phyloP scores from a whole-genome alignment of 768 basidiomycete species.

The Lactarius sanguifluus region DNA sequence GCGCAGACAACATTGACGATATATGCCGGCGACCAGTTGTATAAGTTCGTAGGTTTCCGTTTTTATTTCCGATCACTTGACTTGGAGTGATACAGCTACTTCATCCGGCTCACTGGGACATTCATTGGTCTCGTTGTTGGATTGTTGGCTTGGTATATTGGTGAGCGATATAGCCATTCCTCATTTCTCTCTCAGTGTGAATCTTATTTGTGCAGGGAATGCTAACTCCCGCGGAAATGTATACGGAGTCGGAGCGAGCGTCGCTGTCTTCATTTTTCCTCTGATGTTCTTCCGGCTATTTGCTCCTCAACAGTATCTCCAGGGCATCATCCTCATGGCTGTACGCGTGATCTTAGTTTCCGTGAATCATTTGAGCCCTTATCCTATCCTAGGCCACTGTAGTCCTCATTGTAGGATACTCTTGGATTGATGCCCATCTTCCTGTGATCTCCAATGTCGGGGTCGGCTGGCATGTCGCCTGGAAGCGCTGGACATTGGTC shows the following conservation, averaged over 20 bases:
- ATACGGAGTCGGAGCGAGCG: conserved; percentile 51
- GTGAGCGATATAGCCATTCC: conserved; percentile 27
- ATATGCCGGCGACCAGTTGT: conserved; percentile 58
- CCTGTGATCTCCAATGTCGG: conserved; percentile 48
- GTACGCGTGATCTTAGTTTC: conserved; percentile 36
- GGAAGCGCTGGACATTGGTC: conserved; percentile 52
- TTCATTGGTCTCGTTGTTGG: conserved; percentile 49
- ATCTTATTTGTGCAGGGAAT: conserved; percentile 36
- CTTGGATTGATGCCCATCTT: conserved; percentile 56
- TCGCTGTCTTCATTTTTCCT: conserved; percentile 49
- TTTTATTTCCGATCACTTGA: conserved; percentile 4
- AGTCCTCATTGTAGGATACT: conserved; percentile 52
- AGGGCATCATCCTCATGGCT: conserved; percentile 39
- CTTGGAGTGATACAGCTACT: conserved; percentile 36
- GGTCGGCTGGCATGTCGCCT: conserved; percentile 52
- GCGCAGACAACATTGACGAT: conserved; percentile 58
- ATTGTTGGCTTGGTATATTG: conserved; percentile 52
- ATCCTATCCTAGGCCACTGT: conserved; percentile 39
- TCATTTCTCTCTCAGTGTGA: not conserved
- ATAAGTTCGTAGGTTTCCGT: conserved; percentile 38
- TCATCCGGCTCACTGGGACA: conserved; percentile 48
- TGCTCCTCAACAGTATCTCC: conserved; percentile 42
- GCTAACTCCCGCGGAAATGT: conserved; percentile 51
- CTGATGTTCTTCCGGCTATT: conserved; percentile 52
- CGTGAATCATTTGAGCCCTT: not conserved